Conservation (phyloP, 2,329 filamentous ascomycete species). For the Chrysosporium keratinophilum region DNA sequence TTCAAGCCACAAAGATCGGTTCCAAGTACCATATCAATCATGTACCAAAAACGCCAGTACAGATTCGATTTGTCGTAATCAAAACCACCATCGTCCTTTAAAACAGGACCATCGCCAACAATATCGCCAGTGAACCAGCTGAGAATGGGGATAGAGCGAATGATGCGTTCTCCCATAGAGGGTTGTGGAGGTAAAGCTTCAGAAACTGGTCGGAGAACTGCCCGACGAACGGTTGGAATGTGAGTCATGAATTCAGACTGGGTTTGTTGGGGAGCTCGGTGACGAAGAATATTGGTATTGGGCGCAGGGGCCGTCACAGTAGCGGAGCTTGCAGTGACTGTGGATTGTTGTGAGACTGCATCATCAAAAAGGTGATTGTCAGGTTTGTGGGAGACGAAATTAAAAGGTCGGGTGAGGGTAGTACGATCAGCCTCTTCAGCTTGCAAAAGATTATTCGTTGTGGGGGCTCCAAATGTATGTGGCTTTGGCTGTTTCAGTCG, state of each 20-base stretch:
- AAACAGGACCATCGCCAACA: slow-evolving; percentile 37
- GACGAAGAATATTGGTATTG: slow-evolving; percentile 20
- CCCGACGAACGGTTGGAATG: slow-evolving; percentile 57
- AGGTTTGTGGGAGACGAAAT: slow-evolving; percentile 26
- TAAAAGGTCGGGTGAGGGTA: slow-evolving; percentile 34
- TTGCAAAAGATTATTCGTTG: slow-evolving; percentile 28
- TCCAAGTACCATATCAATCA: slow-evolving; percentile 46
- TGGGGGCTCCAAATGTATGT: slow-evolving; percentile 28
- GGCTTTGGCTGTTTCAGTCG: slow-evolving; percentile 22
- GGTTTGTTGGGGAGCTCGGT: slow-evolving; percentile 28
- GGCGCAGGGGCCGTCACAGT: slow-evolving; percentile 27
- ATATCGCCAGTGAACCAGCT: slow-evolving; percentile 57
- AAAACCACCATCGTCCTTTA: slow-evolving; percentile 43
- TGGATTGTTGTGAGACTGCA: slow-evolving; percentile 27
- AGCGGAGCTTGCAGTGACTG: slow-evolving; percentile 35
- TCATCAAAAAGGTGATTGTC: slow-evolving; percentile 20
- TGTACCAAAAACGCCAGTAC: slow-evolving; percentile 53
- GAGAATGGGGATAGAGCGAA: slow-evolving; percentile 57
- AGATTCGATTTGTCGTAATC: slow-evolving; percentile 57
- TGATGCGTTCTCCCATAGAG: slow-evolving; percentile 52
- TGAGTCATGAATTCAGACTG: slow-evolving; percentile 42
- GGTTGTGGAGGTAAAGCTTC: slow-evolving; percentile 61
- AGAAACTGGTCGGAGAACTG: slow-evolving; percentile 55
- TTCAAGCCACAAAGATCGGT: slow-evolving; percentile 53
- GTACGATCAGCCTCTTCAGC: slow-evolving; percentile 27